These are phyloP conservation scores for Nicotiana knightiana DNA, from an alignment of 257 asterid genomes.

Conservation along the genomic window DNA sequence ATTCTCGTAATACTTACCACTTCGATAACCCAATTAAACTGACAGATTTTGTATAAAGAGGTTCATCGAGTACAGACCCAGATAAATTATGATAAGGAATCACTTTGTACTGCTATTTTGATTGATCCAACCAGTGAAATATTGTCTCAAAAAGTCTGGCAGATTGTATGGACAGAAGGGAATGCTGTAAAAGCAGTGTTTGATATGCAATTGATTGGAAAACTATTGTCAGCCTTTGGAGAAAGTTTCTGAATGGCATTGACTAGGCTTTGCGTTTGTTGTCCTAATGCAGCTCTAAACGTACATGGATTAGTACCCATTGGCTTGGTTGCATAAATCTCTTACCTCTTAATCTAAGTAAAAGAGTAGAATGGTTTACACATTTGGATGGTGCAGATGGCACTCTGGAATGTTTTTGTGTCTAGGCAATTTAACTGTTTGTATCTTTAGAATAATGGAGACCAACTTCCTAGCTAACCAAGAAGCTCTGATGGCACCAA, in stretches of 20 bases:
- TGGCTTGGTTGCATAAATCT: not conserved
- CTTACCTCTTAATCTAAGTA: not conserved
- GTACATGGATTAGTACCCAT: not conserved
- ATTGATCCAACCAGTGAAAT: not conserved
- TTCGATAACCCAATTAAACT: no score
- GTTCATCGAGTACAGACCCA: no score
- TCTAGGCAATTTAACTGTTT: not conserved
- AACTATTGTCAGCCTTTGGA: not conserved
- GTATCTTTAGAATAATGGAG: not conserved
- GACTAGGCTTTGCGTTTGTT: not conserved
- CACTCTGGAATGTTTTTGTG: not conserved
- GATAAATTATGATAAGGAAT: not conserved
- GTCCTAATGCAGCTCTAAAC: slow-evolving; percentile 5
- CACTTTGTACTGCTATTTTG: slow-evolving; percentile 1
- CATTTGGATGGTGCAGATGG: not conserved
- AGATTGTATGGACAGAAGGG: not conserved
- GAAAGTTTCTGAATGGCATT: not conserved
- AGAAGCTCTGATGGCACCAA: not conserved
- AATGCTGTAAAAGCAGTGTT: not conserved
- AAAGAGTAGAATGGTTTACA: not conserved
- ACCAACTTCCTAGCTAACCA: not conserved
- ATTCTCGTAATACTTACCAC: no score
- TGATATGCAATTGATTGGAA: not conserved
- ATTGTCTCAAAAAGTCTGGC: not conserved
- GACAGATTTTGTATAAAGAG: no score